Conservation (phyloP, 116 monocot genomes). For the Cymodocea nodosa region DNA sequence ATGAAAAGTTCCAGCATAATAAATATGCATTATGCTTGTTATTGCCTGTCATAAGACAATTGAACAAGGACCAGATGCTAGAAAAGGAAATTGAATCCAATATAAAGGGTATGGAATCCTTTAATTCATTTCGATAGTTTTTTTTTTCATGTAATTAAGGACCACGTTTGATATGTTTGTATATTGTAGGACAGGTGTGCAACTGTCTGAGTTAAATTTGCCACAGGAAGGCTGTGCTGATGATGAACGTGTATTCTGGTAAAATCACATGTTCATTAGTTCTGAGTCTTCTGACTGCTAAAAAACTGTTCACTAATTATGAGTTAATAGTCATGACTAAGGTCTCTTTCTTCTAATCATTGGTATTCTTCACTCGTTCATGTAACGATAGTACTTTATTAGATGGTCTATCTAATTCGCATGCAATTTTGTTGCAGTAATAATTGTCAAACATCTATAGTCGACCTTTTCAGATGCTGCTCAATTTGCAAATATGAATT, state of each 20-base stretch:
- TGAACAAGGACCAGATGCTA: conserved; percentile 39
- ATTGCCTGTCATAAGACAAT: conserved; percentile 63
- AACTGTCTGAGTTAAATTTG: conserved; percentile 24
- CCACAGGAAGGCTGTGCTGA: conserved; percentile 23
- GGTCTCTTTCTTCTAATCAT: neutral
- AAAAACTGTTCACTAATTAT: too few species aligned
- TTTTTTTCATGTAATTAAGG: neutral
- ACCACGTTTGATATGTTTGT: neutral
- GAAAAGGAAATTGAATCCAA: conserved; percentile 77
- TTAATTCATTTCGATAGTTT: neutral
- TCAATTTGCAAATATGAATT: conserved; percentile 33
- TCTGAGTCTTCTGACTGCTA: too few species aligned
- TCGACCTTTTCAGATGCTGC: conserved; percentile 52
- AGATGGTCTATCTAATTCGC: neutral
- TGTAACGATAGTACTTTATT: neutral
- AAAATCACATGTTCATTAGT: neutral
- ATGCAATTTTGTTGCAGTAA: conserved; percentile 23
- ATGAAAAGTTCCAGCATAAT: conserved; percentile 27
- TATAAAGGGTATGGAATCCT: conserved; percentile 37
- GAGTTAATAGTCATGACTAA: neutral
- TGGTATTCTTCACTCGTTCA: neutral
- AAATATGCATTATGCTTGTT: conserved; percentile 27
- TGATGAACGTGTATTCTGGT: conserved; percentile 88
- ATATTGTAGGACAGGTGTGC: conserved; percentile 23
- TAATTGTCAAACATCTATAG: conserved; percentile 42